Evolutionary conservation across 2,329 filamentous ascomycete species (phyloP).

Genomic region (Blastomyces emzantsi): DNA sequence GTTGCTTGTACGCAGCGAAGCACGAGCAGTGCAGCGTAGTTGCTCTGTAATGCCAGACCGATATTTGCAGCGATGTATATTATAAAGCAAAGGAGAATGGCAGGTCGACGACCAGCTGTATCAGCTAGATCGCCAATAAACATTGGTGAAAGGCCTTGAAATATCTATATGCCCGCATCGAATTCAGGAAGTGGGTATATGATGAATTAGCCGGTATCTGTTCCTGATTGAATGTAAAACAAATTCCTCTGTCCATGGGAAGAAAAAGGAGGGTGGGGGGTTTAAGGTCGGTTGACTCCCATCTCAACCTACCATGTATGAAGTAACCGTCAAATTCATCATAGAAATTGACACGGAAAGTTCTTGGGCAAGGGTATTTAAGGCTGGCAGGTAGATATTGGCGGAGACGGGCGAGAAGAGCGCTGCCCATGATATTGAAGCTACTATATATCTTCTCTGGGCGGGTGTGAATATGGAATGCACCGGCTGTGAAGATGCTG

Average conservation of each 20-base stretch:
- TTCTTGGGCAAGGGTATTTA: constrained; percentile 29
- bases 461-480: constrained; percentile 6
- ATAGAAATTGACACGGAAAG: constrained; percentile 34
- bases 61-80: constrained; percentile 53
- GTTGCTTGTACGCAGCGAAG: constrained; percentile 55
- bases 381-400: constrained; percentile 31
- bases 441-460: constrained; percentile 4
- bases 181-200: constrained; percentile 19
- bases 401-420: constrained; percentile 28
- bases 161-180: constrained; percentile 35
- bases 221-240: background rate
- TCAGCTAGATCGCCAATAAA: constrained; percentile 56
- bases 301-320: constrained; percentile 35
- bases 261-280: background rate
- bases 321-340: constrained; percentile 45
- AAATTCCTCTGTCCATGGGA: background rate
- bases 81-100: constrained; percentile 49
- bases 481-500: background rate
- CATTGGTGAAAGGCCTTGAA: constrained; percentile 54
- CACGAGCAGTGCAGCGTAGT: constrained; percentile 50
- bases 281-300: too few relatives aligned
- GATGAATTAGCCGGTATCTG: constrained; percentile 1
- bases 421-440: background rate
- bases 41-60: constrained; percentile 49
- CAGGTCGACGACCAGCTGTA: constrained; percentile 51